Conservation (phyloP, 306 rosid genomes). For the Vicia sativa region DNA sequence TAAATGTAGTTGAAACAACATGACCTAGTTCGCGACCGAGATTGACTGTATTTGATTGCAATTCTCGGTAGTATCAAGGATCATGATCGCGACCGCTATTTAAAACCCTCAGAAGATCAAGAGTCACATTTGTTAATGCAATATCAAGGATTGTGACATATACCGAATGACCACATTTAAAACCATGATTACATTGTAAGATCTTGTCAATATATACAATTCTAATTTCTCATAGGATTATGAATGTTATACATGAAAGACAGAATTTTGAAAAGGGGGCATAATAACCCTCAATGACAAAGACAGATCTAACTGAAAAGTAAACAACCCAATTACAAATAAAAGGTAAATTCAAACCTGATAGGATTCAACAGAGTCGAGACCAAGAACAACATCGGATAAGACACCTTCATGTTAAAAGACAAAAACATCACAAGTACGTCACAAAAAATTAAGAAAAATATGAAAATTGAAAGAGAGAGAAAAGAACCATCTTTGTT, state of each 20-base stretch:
- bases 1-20: too few species aligned
- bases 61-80: too few species aligned
- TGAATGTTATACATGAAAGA: neutral
- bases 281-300: slow-evolving; percentile 8
- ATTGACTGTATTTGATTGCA: too few species aligned
- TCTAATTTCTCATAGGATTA: neutral
- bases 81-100: too few species aligned
- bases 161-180: neutral
- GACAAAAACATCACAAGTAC: neutral
- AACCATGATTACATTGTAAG: neutral
- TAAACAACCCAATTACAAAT: slow-evolving; percentile 7
- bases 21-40: too few species aligned
- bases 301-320: slow-evolving; percentile 27
- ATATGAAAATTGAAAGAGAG: neutral
- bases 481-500: slow-evolving; percentile 66
- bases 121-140: neutral
- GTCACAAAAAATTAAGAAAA: neutral
- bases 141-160: neutral
- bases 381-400: slow-evolving; percentile 95
- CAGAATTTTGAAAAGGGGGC: slow-evolving; percentile 11
- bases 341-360: slow-evolving; percentile 47
- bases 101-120: too few species aligned
- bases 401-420: slow-evolving; percentile 57
- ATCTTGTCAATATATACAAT: neutral
- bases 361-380: slow-evolving; percentile 83